Evolutionary conservation across 148 eudicot genomes (phyloP).

Genomic region (Limonium bicolor): DNA sequence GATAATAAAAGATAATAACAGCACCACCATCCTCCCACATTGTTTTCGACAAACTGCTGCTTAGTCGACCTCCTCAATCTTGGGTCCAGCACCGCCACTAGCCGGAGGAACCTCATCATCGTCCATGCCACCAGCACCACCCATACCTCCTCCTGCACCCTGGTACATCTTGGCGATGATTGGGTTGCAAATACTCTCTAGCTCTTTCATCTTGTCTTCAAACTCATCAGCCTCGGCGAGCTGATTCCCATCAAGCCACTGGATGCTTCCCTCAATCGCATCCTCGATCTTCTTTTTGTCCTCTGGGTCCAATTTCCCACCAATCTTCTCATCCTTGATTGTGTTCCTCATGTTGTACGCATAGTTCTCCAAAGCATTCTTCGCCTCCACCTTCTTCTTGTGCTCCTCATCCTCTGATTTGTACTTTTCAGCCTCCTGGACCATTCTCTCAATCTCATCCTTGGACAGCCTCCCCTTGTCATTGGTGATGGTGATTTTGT

Average conservation of each 20-base stretch:
- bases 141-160: conserved; percentile 4
- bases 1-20: too few relatives aligned
- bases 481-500: conserved; percentile 7
- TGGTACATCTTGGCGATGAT: conserved; percentile 4
- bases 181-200: not conserved
- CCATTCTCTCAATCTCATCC: conserved; percentile 6
- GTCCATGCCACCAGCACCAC: conserved; percentile 4
- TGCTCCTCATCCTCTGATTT: conserved; percentile 7
- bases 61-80: conserved; percentile 9
- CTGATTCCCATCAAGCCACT: conserved; percentile 4
- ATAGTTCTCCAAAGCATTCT: conserved; percentile 5
- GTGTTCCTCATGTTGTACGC: conserved; percentile 9
- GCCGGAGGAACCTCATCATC: conserved; percentile 7
- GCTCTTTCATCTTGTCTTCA: conserved; percentile 5
- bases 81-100: conserved; percentile 3
- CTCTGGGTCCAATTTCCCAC: not conserved
- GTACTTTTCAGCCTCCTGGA: conserved; percentile 7
- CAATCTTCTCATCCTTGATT: conserved; percentile 9
- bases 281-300: conserved; percentile 6
- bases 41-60: too few relatives aligned
- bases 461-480: conserved; percentile 4
- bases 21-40: too few relatives aligned
- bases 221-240: conserved; percentile 5
- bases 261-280: not conserved
- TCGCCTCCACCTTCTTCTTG: conserved; percentile 8